A percentile compares a stretch with the other conserved stretches of the same genome.
Conservation (phyloP, 805 yeast genomes). For the Schizosaccharomyces osmophilus region DNA sequence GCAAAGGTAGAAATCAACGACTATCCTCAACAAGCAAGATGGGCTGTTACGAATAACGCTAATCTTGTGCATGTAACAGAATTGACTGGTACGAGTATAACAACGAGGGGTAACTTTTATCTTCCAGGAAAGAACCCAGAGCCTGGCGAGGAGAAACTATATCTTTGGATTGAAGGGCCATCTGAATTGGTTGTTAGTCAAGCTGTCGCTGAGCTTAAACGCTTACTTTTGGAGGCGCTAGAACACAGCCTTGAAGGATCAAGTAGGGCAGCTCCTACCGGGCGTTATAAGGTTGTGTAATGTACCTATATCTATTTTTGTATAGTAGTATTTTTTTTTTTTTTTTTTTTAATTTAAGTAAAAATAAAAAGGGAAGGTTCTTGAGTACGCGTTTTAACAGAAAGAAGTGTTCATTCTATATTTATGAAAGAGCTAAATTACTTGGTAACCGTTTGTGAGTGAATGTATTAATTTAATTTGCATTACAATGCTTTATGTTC, state of each 20-base stretch:
- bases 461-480: too few relatives aligned
- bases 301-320: background rate
- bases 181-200: conserved; percentile 10
- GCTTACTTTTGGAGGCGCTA: conserved; percentile 10
- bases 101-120: conserved; percentile 57
- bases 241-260: conserved; percentile 9
- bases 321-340: too few relatives aligned
- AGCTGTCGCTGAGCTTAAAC: conserved; percentile 11
- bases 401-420: too few relatives aligned
- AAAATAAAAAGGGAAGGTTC: too few relatives aligned
- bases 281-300: conserved; percentile 9
- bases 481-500: too few relatives aligned
- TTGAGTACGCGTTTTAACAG: too few relatives aligned
- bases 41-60: conserved; percentile 50
- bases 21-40: conserved; percentile 54
- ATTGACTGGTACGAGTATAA: conserved; percentile 47
- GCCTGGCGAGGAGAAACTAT: conserved; percentile 43
- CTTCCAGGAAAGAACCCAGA: conserved; percentile 34
- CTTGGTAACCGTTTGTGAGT: too few relatives aligned
- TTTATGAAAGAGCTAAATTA: too few relatives aligned
- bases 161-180: conserved; percentile 49
- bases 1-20: conserved; percentile 63
- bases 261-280: conserved; percentile 4
- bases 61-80: conserved; percentile 42
- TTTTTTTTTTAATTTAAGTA: too few relatives aligned